phyloP scores from a whole-genome alignment of 2,329 filamentous ascomycete genomes.

The Penicillium sclerotiorum region DNA sequence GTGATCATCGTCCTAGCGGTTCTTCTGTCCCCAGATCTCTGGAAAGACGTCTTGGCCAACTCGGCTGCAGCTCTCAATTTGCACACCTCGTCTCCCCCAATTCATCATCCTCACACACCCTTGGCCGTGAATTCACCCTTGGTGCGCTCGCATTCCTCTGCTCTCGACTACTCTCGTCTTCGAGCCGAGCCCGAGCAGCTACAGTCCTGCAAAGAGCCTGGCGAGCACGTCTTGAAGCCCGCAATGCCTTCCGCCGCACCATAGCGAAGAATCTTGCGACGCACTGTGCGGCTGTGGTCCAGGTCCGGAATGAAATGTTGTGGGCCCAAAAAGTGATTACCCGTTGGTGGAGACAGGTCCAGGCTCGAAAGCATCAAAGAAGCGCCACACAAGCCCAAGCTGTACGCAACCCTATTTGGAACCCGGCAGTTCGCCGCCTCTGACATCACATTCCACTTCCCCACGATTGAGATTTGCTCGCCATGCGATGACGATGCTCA shows the following conservation, averaged over 20 bases:
- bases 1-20: not conserved
- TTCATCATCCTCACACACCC: slow-evolving; percentile 43
- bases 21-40: slow-evolving; percentile 20
- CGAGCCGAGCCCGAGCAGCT: slow-evolving; percentile 54
- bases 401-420: slow-evolving; percentile 1
- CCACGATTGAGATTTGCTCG: not conserved
- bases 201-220: slow-evolving; percentile 56
- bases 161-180: slow-evolving; percentile 58
- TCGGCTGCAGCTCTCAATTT: slow-evolving; percentile 49
- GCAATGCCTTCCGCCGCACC: slow-evolving; percentile 21
- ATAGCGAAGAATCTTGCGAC: slow-evolving; percentile 30
- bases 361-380: slow-evolving; percentile 18
- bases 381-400: not conserved
- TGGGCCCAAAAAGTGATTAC: slow-evolving; percentile 39
- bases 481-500: not conserved
- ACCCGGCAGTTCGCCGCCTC: slow-evolving; percentile 1
- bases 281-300: slow-evolving; percentile 52
- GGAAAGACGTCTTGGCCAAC: slow-evolving; percentile 35
- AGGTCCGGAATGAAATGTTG: slow-evolving; percentile 46
- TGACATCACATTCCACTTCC: not conserved
- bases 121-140: slow-evolving; percentile 58
- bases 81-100: slow-evolving; percentile 47
- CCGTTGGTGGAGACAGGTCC: slow-evolving; percentile 36
- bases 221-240: slow-evolving; percentile 36
- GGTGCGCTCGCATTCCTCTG: slow-evolving; percentile 62